phyloP scores from a whole-genome alignment of 2,329 filamentous ascomycete genomes.

The Aureobasidium subglaciale region DNA sequence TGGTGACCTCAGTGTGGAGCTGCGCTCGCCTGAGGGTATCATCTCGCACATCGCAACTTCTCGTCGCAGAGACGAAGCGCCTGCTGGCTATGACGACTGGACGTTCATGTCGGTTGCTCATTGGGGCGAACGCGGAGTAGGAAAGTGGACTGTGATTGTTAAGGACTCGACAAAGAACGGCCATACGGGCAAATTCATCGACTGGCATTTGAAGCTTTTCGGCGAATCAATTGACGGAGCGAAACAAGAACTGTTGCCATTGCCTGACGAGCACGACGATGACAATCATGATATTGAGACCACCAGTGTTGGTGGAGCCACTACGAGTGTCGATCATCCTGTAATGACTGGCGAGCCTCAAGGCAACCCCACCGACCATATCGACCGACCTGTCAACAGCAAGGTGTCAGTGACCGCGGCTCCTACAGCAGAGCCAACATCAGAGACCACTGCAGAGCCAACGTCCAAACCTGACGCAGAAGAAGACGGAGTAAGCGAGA shows the following conservation, averaged over 20 bases:
- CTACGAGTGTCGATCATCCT: conserved; percentile 47
- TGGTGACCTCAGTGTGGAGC: conserved; percentile 86
- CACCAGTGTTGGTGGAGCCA: conserved; percentile 49
- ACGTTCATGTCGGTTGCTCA: conserved; percentile 98
- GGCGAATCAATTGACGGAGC: conserved; percentile 74
- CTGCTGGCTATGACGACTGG: conserved; percentile 80
- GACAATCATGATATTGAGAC: conserved; percentile 64
- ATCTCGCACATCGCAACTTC: conserved; percentile 76
- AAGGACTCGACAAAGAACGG: conserved; percentile 78
- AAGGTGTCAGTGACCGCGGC: conserved; percentile 34
- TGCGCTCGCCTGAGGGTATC: conserved; percentile 75
- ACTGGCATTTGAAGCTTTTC: conserved; percentile 94
- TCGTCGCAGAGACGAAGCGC: conserved; percentile 60
- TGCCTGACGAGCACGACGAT: conserved; percentile 78
- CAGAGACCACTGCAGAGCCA: conserved; percentile 22
- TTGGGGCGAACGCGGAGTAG: conserved; percentile 84
- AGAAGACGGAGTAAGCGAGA: conserved; percentile 17
- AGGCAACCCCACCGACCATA: conserved; percentile 41
- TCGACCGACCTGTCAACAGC: conserved; percentile 50
- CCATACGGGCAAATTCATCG: conserved; percentile 68
- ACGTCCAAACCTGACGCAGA: conserved; percentile 21
- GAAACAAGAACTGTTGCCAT: conserved; percentile 66
- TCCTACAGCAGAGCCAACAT: conserved; percentile 20
- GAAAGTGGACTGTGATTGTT: conserved; percentile 85
- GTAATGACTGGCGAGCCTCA: conserved; percentile 39